These are phyloP conservation scores for Wickerhamiella australiensis DNA, from an alignment of 805 yeast genomes.

Conservation along the genomic window DNA sequence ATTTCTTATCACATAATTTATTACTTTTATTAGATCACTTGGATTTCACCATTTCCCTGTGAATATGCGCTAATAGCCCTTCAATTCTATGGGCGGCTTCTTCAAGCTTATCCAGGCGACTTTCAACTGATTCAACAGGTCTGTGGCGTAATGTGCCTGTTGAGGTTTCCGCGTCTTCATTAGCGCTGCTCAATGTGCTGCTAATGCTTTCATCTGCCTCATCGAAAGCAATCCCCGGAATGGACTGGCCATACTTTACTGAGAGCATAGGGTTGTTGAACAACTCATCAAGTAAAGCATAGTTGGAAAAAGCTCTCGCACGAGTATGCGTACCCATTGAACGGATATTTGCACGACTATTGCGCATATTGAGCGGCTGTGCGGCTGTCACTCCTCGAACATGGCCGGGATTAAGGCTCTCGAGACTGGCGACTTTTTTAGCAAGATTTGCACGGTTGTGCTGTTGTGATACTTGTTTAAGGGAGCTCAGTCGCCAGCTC, in stretches of 20 bases:
- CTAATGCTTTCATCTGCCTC: neutral
- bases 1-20: neutral
- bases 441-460: slow-evolving; percentile 1
- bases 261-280: slow-evolving; percentile 10
- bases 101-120: slow-evolving; percentile 4
- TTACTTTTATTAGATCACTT: neutral
- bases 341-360: neutral
- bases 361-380: slow-evolving; percentile 4
- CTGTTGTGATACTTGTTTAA: neutral
- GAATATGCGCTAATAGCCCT: neutral
- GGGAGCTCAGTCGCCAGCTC: slow-evolving; percentile 13
- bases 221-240: neutral
- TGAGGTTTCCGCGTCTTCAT: neutral
- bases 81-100: slow-evolving; percentile 5
- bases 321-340: neutral
- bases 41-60: neutral
- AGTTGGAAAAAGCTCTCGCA: slow-evolving; percentile 2
- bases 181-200: neutral
- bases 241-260: slow-evolving; percentile 9
- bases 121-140: neutral
- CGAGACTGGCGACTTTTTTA: slow-evolving; percentile 4
- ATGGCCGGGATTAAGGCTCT: neutral
- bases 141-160: neutral
- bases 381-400: neutral
- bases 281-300: slow-evolving; percentile 10